phyloP scores from a whole-genome alignment of 306 rosid species.

The Inga leiocalycina region DNA sequence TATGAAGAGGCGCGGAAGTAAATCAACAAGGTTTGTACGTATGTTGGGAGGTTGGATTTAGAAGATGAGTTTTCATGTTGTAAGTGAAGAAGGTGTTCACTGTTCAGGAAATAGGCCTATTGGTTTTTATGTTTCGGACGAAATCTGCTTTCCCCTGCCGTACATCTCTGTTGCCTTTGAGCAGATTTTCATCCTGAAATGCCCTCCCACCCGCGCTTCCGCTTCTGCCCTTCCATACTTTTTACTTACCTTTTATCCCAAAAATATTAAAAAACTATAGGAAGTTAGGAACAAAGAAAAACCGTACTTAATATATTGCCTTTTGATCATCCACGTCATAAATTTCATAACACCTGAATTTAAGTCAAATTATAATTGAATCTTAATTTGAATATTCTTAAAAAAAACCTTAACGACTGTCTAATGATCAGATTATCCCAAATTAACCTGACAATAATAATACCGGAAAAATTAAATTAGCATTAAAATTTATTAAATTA shows the following conservation, averaged over 20 bases:
- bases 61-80: background rate
- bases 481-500: too few species aligned
- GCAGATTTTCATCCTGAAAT: background rate
- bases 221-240: background rate
- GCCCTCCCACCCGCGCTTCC: background rate
- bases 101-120: background rate
- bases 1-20: background rate
- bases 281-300: too few species aligned
- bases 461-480: too few species aligned
- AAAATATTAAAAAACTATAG: too few species aligned
- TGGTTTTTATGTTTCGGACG: background rate
- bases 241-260: too few species aligned
- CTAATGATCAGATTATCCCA: too few species aligned
- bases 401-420: background rate
- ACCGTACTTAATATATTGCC: too few species aligned
- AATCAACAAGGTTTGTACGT: background rate
- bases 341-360: background rate
- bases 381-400: background rate
- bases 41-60: background rate
- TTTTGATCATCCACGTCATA: background rate
- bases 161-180: background rate
- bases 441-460: background rate
- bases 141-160: background rate
- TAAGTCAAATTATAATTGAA: background rate
- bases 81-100: background rate